phyloP scores from a whole-genome alignment of 2,329 filamentous ascomycete species.

The Sarocladiaceae sp. region DNA sequence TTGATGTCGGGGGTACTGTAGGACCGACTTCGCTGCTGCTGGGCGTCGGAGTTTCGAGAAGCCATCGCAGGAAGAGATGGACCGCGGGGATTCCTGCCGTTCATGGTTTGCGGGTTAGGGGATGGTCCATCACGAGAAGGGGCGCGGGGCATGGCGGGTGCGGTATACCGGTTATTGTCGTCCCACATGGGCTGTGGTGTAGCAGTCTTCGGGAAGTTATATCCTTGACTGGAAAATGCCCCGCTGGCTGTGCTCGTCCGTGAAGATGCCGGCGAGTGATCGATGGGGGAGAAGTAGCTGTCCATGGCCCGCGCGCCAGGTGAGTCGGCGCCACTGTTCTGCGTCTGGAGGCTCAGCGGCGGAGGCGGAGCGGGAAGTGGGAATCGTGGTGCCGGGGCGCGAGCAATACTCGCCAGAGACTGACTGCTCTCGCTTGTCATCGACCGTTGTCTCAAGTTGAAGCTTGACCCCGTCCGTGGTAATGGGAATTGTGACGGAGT shows the following conservation, averaged over 20 bases:
- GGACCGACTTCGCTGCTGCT: conserved; percentile 75
- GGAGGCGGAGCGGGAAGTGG: conserved; percentile 58
- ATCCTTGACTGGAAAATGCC: conserved; percentile 56
- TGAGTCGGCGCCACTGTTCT: conserved; percentile 44
- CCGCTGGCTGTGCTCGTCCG: conserved; percentile 69
- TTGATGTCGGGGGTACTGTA: conserved; percentile 96
- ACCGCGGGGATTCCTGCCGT: conserved; percentile 64
- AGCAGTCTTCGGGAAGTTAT: conserved; percentile 67
- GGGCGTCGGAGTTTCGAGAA: conserved; percentile 47
- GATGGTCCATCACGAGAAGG: conserved; percentile 74
- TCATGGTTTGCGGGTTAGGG: conserved; percentile 58
- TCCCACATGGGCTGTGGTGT: conserved; percentile 66
- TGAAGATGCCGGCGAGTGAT: conserved; percentile 73
- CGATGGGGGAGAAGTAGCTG: conserved; percentile 89
- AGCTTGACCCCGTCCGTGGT: conserved; percentile 56
- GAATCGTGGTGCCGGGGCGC: conserved; percentile 67
- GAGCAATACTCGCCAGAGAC: conserved; percentile 51
- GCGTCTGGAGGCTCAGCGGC: conserved; percentile 66
- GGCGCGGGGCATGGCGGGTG: conserved; percentile 77
- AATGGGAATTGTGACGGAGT: conserved; percentile 32
- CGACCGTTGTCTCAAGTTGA: conserved; percentile 71
- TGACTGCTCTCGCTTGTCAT: conserved; percentile 67
- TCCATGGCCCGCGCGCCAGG: conserved; percentile 62
- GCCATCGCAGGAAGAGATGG: conserved; percentile 75
- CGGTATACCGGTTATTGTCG: conserved; percentile 80